Evolutionary conservation across 169 alveolate species (phyloP).

Genomic region (Miamiensis avidus): DNA sequence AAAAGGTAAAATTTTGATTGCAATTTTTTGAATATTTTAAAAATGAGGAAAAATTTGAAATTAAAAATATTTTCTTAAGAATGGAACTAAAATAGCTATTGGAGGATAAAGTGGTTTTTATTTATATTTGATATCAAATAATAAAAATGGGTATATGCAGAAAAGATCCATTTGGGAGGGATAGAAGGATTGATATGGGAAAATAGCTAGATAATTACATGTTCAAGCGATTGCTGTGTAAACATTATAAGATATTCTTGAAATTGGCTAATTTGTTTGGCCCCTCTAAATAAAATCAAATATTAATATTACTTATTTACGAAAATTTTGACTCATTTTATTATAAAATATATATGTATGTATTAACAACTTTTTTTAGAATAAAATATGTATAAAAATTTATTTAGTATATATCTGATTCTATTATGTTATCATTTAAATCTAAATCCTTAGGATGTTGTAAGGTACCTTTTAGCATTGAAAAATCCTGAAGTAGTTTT

Average conservation of each 20-base stretch:
- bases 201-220: slow-evolving; percentile 34
- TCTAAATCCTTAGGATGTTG: not conserved
- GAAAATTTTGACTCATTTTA: too few species aligned
- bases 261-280: too few species aligned
- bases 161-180: slow-evolving; percentile 64
- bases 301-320: too few species aligned
- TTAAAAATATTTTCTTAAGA: slow-evolving; percentile 14
- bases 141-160: slow-evolving; percentile 28
- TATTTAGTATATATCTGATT: too few species aligned
- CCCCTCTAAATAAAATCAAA: not conserved
- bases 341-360: too few species aligned
- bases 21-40: too few species aligned
- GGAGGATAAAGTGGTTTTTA: slow-evolving; percentile 59
- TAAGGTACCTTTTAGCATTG: not conserved
- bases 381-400: too few species aligned
- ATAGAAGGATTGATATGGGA: slow-evolving; percentile 62
- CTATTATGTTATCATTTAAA: not conserved
- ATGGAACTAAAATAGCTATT: slow-evolving; percentile 45
- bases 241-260: slow-evolving; percentile 21
- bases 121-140: slow-evolving; percentile 23
- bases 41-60: slow-evolving; percentile 16
- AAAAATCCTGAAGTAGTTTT: not conserved
- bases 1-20: slow-evolving; percentile 7
- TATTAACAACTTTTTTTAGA: too few species aligned
- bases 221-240: slow-evolving; percentile 59